These are phyloP conservation scores for Scleroderma bovista DNA, from an alignment of 768 basidiomycete species.

Conservation along the genomic window DNA sequence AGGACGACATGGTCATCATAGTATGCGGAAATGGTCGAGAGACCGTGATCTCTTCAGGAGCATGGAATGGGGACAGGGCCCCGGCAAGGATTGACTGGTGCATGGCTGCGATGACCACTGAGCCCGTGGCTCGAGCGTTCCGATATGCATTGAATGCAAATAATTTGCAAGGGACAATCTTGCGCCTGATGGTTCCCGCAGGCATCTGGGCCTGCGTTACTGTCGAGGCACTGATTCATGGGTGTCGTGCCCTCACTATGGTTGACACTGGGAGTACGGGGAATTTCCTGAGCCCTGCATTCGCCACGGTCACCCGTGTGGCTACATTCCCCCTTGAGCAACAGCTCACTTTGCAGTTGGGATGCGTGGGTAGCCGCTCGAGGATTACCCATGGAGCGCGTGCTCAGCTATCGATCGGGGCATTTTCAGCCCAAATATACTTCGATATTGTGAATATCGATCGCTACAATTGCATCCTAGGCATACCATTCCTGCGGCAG, in stretches of 20 bases:
- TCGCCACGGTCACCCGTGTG: slow-evolving; percentile 10
- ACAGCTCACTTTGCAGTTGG: slow-evolving; percentile 25
- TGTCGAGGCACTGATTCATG: slow-evolving; percentile 3
- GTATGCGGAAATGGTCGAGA: too few relatives aligned
- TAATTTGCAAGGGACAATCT: too few relatives aligned
- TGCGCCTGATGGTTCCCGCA: too few relatives aligned
- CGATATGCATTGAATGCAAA: too few relatives aligned
- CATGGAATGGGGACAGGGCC: too few relatives aligned
- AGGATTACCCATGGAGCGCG: slow-evolving; percentile 24
- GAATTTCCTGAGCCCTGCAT: slow-evolving; percentile 16
- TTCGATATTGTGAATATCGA: slow-evolving; percentile 34
- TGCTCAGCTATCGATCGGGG: slow-evolving; percentile 5
- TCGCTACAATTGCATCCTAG: slow-evolving; percentile 32
- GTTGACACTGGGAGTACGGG: slow-evolving; percentile 22
- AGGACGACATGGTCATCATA: too few relatives aligned
- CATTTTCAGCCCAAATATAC: slow-evolving; percentile 9
- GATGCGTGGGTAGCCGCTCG: slow-evolving; percentile 26
- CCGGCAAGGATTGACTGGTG: too few relatives aligned
- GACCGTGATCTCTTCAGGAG: too few relatives aligned
- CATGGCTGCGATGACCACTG: too few relatives aligned
- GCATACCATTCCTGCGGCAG: slow-evolving; percentile 28
- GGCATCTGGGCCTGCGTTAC: neutral
- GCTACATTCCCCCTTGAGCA: slow-evolving; percentile 12
- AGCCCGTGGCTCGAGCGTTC: too few relatives aligned
- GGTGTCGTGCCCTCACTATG: slow-evolving; percentile 11